Evolutionary conservation across 148 eudicot genomes (phyloP), one percentile per base, ranked within the genome.

Genomic region (Suaeda aralocaspica): DNA sequence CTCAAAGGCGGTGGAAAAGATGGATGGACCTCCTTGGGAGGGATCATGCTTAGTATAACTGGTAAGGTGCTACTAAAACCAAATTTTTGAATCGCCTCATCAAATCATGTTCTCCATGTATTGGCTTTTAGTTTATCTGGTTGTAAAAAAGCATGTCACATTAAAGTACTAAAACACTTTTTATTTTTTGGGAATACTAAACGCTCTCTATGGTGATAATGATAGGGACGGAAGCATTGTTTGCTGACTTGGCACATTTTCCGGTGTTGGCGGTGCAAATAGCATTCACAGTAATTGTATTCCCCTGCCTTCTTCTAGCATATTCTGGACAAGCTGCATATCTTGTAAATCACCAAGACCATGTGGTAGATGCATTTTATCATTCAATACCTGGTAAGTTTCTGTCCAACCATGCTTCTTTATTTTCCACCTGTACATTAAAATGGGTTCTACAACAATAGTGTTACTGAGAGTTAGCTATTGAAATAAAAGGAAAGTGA

Each of bases 311-410:
- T 80, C 97, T 94, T 69, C 77, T 94, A 68, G 96, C 97, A 70
- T 94, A 94, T 84, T 82, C 88, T 44, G 98, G 98, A 50, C 98
- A 94, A 80, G 98, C 98, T 51, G 98, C 98, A 28, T 94, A 91
- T 75, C 92, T 94, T 55, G 83, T 84, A 82, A 66, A 86, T 64
- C 82, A 94, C 73, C 78, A 74, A 50, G 88, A 82, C 9, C 98
- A 94, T 78, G 92, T 83, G 6, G 39, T 31, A 28, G 91, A 94
- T 83, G 95, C 96, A 59, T 94, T 94, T 78, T 94, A 94, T 75
- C 97, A 82, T 55, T 94, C 98, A 24, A 94, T 94, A 74, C 98
- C 98, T 82, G 97, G 98, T 91, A 31, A 73, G 63, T 74, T 68
- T 13, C 31, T n/a, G 55, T 66, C 60, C 44, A 16, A 12, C 34